Evolutionary conservation across 169 alveolate species (phyloP).

Genomic region (Cryptosporidium sp.): DNA sequence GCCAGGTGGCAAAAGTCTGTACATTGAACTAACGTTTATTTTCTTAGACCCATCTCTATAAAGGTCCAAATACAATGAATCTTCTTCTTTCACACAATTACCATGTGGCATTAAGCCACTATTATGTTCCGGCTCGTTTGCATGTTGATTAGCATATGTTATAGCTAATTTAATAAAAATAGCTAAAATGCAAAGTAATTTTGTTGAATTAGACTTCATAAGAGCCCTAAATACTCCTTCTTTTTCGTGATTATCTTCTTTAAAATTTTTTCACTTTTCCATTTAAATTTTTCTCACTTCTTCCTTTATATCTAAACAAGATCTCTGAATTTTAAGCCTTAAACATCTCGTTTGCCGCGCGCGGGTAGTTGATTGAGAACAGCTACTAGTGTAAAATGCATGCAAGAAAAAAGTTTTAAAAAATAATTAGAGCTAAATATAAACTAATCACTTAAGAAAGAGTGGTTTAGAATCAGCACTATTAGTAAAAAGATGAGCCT

Average conservation of each 20-base stretch:
- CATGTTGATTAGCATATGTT: background rate
- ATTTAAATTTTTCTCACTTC: background rate
- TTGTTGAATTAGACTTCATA: background rate
- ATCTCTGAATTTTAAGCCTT: slow-evolving; percentile 28
- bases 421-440: background rate
- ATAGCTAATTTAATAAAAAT: slow-evolving; percentile 1
- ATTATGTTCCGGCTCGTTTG: background rate
- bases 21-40: slow-evolving; percentile 38
- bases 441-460: background rate
- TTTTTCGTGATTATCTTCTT: background rate
- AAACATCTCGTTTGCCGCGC: background rate
- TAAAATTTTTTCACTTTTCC: background rate
- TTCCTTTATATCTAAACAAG: background rate
- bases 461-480: background rate
- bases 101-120: slow-evolving; percentile 5
- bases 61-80: slow-evolving; percentile 3
- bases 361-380: background rate
- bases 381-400: background rate
- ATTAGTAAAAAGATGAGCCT: slow-evolving; percentile 19
- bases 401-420: background rate
- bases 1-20: slow-evolving; percentile 54
- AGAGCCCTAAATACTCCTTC: background rate
- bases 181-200: background rate
- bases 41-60: slow-evolving; percentile 11
- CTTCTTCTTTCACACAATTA: background rate